Evolutionary conservation across 768 basidiomycete species (phyloP).

Genomic region (Dioszegia aurantiaca): DNA sequence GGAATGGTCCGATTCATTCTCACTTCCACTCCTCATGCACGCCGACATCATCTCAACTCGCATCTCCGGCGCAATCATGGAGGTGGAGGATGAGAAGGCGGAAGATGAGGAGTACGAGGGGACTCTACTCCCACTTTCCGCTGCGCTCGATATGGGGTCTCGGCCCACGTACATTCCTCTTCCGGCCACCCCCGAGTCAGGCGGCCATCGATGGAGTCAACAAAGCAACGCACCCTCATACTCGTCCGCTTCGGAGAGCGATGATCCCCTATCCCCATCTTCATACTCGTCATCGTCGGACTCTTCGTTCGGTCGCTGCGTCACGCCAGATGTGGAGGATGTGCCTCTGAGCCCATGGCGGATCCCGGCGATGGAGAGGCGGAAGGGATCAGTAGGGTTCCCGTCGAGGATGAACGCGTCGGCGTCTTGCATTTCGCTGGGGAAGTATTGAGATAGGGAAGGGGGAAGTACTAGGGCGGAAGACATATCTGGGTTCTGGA

Average conservation of each 20-base stretch:
- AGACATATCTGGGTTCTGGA: not conserved
- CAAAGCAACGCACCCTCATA: too few species aligned
- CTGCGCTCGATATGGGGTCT: too few species aligned
- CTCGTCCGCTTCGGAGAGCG: too few species aligned
- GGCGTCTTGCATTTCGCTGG: conserved; percentile 7
- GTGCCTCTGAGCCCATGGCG: not conserved
- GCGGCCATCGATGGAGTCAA: too few species aligned
- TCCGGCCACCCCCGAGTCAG: too few species aligned
- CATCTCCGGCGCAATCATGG: not conserved
- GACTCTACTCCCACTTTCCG: not conserved
- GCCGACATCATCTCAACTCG: too few species aligned
- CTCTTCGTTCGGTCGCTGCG: not conserved
- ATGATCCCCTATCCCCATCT: not conserved
- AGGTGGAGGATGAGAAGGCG: not conserved
- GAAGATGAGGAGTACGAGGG: not conserved
- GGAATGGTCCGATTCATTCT: not conserved
- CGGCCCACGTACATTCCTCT: too few species aligned
- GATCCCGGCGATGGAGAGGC: not conserved
- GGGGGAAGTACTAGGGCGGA: not conserved
- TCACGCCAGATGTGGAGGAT: not conserved
- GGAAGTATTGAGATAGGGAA: not conserved
- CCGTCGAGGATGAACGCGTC: conserved; percentile 4
- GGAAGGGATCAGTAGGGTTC: conserved; percentile 6
- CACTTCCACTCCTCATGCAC: not conserved
- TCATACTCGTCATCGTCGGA: not conserved